These are phyloP conservation scores for Evernia prunastri DNA, from an alignment of 495 filamentous ascomycete genomes.

Conservation along the genomic window DNA sequence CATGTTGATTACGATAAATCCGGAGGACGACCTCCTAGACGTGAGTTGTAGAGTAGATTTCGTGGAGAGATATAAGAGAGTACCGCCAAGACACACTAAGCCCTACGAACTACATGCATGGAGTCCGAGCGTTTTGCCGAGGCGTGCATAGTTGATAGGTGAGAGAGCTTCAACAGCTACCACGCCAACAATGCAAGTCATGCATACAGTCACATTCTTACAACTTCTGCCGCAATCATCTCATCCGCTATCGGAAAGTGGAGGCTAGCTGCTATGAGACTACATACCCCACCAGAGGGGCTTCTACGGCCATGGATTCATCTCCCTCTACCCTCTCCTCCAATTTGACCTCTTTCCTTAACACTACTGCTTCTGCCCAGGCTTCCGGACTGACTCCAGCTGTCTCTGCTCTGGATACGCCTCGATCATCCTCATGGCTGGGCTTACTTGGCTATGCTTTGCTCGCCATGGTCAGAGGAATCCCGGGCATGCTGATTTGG, in stretches of 20 bases:
- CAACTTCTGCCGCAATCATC: not conserved
- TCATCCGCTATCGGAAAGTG: constrained; percentile 16
- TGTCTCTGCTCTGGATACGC: constrained; percentile 2
- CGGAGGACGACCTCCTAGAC: too few relatives aligned
- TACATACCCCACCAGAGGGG: not conserved
- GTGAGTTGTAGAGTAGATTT: too few relatives aligned
- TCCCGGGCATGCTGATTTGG: constrained; percentile 77
- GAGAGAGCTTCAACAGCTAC: not conserved
- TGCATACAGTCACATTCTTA: not conserved
- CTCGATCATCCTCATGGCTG: constrained; percentile 31
- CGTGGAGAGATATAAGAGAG: too few relatives aligned
- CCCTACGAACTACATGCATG: too few relatives aligned
- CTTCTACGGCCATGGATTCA: constrained; percentile 18
- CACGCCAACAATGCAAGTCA: constrained; percentile 8
- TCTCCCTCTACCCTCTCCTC: constrained; percentile 12
- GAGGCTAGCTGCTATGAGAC: constrained; percentile 16
- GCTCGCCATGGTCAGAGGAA: constrained; percentile 48
- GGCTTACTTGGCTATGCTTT: constrained; percentile 34
- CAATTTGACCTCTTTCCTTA: constrained; percentile 6
- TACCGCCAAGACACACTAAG: too few relatives aligned
- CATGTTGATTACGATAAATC: too few relatives aligned
- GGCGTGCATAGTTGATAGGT: not conserved
- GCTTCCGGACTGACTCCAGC: not conserved
- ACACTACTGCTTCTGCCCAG: constrained; percentile 8
- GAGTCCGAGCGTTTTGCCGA: too few relatives aligned